Conservation (phyloP, 2,329 filamentous ascomycete genomes). For the Pseudocercospora macadamiae region DNA sequence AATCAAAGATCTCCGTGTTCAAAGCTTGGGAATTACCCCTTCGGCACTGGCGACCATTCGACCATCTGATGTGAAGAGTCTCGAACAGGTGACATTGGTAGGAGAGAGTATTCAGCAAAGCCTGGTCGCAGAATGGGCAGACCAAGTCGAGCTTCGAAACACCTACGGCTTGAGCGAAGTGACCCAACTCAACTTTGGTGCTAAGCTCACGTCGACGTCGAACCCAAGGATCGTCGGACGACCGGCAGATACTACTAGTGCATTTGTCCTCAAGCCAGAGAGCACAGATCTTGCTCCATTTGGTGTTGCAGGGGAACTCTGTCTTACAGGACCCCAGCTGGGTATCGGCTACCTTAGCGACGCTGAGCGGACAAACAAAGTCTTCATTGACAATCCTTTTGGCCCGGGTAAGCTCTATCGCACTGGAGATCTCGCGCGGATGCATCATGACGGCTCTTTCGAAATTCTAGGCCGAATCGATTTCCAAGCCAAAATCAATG, state of each 20-base stretch:
- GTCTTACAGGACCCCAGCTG: conserved; percentile 10
- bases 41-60: neutral
- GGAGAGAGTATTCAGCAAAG: no score
- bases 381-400: conserved; percentile 10
- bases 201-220: neutral
- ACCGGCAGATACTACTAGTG: neutral
- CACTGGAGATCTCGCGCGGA: conserved; percentile 28
- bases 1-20: neutral
- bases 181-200: neutral
- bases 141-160: neutral
- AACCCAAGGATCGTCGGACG: neutral
- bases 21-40: conserved; percentile 5
- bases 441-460: conserved; percentile 22
- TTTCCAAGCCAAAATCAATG: conserved; percentile 76
- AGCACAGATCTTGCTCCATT: neutral
- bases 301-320: conserved; percentile 2
- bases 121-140: no score
- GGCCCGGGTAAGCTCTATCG: conserved; percentile 12
- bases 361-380: neutral
- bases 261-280: neutral
- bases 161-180: neutral
- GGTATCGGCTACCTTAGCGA: conserved; percentile 16
- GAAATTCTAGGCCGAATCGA: conserved; percentile 69
- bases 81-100: neutral
- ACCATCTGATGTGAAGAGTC: neutral